phyloP scores from a whole-genome alignment of 75 land plant species.

The Adiantum capillusveneris region DNA sequence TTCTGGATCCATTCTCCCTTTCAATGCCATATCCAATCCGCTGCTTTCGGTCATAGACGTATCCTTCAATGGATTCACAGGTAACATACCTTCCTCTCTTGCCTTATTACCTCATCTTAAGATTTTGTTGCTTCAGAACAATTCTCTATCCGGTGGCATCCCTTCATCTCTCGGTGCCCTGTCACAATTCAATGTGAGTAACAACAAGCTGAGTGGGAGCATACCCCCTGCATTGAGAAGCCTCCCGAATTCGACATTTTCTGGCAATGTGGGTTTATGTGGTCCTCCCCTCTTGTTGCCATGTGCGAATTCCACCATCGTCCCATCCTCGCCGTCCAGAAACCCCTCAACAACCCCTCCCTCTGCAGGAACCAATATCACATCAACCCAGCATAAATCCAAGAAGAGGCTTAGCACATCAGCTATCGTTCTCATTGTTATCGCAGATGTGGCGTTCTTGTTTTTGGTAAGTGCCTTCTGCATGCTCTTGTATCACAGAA shows the following conservation, averaged over 20 bases:
- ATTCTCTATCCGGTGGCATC: constrained; percentile 41
- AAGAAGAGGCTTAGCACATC: not conserved
- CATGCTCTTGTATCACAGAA: not conserved
- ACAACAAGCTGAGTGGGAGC: constrained; percentile 46
- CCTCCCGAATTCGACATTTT: constrained; percentile 38
- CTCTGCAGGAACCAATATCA: not conserved
- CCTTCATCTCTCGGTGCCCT: constrained; percentile 21
- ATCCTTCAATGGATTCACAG: constrained; percentile 47
- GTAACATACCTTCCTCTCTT: constrained; percentile 39
- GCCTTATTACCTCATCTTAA: constrained; percentile 31
- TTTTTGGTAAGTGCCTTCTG: too few species aligned
- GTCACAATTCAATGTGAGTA: constrained; percentile 38
- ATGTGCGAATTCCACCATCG: constrained; percentile 16
- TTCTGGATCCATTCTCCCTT: constrained; percentile 44
- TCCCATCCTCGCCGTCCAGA: constrained; percentile 27
- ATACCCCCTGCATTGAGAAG: constrained; percentile 18
- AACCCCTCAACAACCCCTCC: not conserved
- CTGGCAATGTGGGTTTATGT: constrained; percentile 46
- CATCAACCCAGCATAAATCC: constrained; percentile 11
- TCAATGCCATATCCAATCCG: too few species aligned
- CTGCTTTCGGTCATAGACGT: constrained; percentile 25
- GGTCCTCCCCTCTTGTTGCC: constrained; percentile 35
- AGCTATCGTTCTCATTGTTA: not conserved
- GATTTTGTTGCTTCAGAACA: constrained; percentile 52
- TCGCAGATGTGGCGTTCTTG: not conserved